These are phyloP conservation scores for Debaryomycetaceae sp. DNA, from an alignment of 1,139 yeast species.

Conservation along the genomic window DNA sequence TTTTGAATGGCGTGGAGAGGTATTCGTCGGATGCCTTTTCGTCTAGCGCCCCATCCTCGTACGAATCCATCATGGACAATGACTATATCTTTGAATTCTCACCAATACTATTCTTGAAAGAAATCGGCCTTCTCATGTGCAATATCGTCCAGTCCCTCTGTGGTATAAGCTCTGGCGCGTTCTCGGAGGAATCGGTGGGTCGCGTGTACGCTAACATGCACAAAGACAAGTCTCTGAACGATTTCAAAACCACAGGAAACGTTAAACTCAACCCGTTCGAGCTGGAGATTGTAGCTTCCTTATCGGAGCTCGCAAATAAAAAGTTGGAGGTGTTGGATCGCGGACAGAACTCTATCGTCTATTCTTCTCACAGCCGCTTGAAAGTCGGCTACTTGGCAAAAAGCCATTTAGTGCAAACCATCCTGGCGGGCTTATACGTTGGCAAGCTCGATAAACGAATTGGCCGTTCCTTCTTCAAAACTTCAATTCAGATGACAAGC, in stretches of 20 bases:
- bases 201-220: constrained; percentile 16
- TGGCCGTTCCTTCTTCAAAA: constrained; percentile 24
- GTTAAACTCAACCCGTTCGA: constrained; percentile 3
- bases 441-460: constrained; percentile 26
- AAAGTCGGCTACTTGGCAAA: constrained; percentile 33
- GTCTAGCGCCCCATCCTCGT: too few relatives aligned
- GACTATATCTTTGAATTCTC: constrained; percentile 16
- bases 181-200: constrained; percentile 20
- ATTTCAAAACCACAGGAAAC: not conserved
- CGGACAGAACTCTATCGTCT: constrained; percentile 35
- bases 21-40: constrained; percentile 19
- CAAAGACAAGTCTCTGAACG: not conserved
- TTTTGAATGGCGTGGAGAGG: constrained; percentile 27
- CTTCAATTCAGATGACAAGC: constrained; percentile 29
- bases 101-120: constrained; percentile 36
- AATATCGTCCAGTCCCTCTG: constrained; percentile 21
- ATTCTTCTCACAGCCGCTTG: constrained; percentile 28
- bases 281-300: constrained; percentile 15
- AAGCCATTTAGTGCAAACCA: constrained; percentile 27
- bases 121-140: constrained; percentile 29
- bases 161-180: constrained; percentile 12
- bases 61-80: constrained; percentile 5
- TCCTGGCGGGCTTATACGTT: constrained; percentile 33
- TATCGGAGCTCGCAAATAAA: constrained; percentile 25
- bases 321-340: constrained; percentile 34